Percentiles rank a stretch among this genome's conserved stretches.
phyloP scores from a whole-genome alignment of 169 alveolate species.

The Plasmodium inui region DNA sequence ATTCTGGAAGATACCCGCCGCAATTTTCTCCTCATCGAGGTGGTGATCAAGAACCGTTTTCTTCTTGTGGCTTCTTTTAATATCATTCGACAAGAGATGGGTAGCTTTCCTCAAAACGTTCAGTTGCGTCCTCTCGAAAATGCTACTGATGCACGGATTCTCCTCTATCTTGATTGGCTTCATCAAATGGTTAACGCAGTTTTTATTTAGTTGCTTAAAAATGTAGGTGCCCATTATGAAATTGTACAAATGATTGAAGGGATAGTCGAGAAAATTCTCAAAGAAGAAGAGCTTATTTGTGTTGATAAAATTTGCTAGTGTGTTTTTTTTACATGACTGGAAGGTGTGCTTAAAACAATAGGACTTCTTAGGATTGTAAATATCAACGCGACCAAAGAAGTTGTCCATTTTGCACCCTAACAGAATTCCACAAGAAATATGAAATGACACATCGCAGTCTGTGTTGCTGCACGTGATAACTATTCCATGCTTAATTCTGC shows the following conservation, averaged over 20 bases:
- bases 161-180: constrained; percentile 69
- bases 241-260: constrained; percentile 65
- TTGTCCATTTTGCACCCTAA: constrained; percentile 75
- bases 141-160: constrained; percentile 1
- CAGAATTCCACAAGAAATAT: constrained; percentile 67
- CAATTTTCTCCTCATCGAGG: background rate
- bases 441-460: constrained; percentile 67
- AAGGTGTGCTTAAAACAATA: constrained; percentile 74
- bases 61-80: constrained; percentile 17
- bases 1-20: background rate
- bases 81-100: constrained; percentile 20
- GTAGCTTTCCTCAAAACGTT: constrained; percentile 12
- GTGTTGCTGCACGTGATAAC: constrained; percentile 73
- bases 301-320: constrained; percentile 47
- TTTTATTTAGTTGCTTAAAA: constrained; percentile 37
- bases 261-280: constrained; percentile 42
- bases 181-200: constrained; percentile 38
- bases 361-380: constrained; percentile 70
- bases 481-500: constrained; percentile 70
- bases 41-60: background rate
- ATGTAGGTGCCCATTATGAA: constrained; percentile 61
- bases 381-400: constrained; percentile 73
- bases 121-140: constrained; percentile 70
- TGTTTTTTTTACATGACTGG: constrained; percentile 53
- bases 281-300: constrained; percentile 61